Conservation (phyloP, 139 green algal genomes). For the Closterium sp. region DNA sequence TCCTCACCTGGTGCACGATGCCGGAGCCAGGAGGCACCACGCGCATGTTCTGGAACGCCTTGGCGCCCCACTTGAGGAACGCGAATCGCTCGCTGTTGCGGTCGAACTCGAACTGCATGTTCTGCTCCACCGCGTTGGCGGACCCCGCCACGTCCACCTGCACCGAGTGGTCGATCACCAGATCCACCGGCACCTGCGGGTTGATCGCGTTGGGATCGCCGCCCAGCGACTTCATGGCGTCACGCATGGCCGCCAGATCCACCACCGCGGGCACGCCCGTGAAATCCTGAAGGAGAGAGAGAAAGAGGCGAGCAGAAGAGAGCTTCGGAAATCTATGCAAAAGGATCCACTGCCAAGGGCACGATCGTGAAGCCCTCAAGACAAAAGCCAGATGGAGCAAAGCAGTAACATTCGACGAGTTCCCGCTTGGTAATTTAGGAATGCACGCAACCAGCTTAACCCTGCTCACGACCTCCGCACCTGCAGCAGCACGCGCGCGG, state of each 20-base stretch:
- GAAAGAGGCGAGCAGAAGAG: background rate
- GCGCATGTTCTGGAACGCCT: conserved; percentile 62
- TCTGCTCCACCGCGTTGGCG: conserved; percentile 41
- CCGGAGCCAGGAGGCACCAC: conserved; percentile 58
- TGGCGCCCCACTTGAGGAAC: conserved; percentile 59
- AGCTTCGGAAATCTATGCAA: no score
- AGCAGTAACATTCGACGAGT: no score
- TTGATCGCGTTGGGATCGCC: conserved; percentile 54
- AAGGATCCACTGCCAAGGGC: no score
- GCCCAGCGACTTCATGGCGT: conserved; percentile 50
- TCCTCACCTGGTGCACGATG: conserved; percentile 55
- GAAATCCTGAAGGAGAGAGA: conserved; percentile 45
- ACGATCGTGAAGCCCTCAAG: no score
- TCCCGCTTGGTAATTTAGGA: no score
- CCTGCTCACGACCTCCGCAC: conserved; percentile 16
- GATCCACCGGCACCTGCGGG: conserved; percentile 57
- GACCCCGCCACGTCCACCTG: conserved; percentile 46
- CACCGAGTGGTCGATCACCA: conserved; percentile 61
- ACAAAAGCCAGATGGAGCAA: no score
- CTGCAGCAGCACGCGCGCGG: conserved; percentile 53
- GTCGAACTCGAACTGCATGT: conserved; percentile 56
- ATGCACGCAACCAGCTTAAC: background rate
- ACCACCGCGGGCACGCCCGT: conserved; percentile 55
- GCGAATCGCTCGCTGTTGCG: conserved; percentile 59
- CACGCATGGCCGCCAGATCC: conserved; percentile 58